A percentile compares a stretch with the other conserved stretches of the same genome.
phyloP scores from a whole-genome alignment of 2,329 filamentous ascomycete species.

The Podosphaera fusca region DNA sequence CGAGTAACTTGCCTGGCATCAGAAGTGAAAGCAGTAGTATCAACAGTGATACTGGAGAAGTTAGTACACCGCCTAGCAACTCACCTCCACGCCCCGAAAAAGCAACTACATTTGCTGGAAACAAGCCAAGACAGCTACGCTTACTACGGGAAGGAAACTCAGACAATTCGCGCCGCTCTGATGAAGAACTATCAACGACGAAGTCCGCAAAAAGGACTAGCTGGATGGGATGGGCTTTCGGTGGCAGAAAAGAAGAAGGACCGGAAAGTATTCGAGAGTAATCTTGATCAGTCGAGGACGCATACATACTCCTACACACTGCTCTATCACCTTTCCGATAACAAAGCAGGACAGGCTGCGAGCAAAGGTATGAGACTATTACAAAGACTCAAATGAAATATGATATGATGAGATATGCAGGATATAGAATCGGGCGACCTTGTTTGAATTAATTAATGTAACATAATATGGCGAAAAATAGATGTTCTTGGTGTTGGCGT shows the following conservation, averaged over 20 bases:
- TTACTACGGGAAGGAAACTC: conserved; percentile 56
- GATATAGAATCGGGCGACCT: neutral
- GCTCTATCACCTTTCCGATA: neutral
- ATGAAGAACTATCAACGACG: conserved; percentile 19
- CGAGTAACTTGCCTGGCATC: conserved; percentile 43
- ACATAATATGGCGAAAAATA: neutral
- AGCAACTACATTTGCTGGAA: conserved; percentile 36
- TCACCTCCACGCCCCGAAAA: conserved; percentile 29
- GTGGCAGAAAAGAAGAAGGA: conserved; percentile 12
- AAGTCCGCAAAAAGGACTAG: conserved; percentile 32
- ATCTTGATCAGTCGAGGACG: neutral
- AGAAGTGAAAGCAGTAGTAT: conserved; percentile 29
- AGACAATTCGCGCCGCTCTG: conserved; percentile 16
- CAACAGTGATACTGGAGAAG: conserved; percentile 36
- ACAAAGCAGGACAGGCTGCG: too few species aligned
- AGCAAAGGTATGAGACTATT: neutral
- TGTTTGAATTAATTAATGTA: neutral
- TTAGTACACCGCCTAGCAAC: conserved; percentile 26
- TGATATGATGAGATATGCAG: neutral
- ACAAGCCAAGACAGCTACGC: conserved; percentile 64
- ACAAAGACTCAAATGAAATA: neutral
- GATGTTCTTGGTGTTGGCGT: neutral
- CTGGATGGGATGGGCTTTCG: conserved; percentile 37
- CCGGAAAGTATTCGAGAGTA: neutral
- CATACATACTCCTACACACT: too few species aligned